phyloP scores from a whole-genome alignment of 177 flowering plant species.

The Telopea speciosissima region DNA sequence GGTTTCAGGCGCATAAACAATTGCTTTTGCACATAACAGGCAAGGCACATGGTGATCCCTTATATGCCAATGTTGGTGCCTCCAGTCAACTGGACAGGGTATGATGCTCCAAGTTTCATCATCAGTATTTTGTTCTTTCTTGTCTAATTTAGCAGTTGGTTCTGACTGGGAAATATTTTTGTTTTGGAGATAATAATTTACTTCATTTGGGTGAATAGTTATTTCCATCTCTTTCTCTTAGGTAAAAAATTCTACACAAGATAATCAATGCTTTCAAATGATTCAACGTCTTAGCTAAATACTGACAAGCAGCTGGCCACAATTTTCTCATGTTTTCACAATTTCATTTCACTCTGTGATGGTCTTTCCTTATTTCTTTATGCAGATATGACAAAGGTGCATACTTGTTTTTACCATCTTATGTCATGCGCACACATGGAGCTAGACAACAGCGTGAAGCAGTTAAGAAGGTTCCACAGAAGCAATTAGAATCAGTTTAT shows the following conservation, averaged over 20 bases:
- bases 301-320: background rate
- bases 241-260: background rate
- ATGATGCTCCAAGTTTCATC: slow-evolving; percentile 17
- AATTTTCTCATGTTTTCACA: background rate
- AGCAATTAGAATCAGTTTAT: slow-evolving; percentile 45
- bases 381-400: slow-evolving; percentile 67
- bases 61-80: slow-evolving; percentile 99
- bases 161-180: background rate
- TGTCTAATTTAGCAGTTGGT: background rate
- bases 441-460: slow-evolving; percentile 58
- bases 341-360: background rate
- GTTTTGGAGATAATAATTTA: background rate
- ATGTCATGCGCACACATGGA: slow-evolving; percentile 77
- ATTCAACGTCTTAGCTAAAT: background rate
- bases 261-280: background rate
- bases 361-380: slow-evolving; percentile 4
- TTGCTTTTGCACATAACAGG: slow-evolving; percentile 44
- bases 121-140: background rate
- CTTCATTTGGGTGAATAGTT: background rate
- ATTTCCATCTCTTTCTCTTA: no score
- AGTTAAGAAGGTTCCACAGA: slow-evolving; percentile 36
- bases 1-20: background rate
- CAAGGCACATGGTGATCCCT: slow-evolving; percentile 93
- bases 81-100: slow-evolving; percentile 92
- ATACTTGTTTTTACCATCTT: slow-evolving; percentile 57